phyloP scores from a whole-genome alignment of 169 alveolate species.

The Eimeria maxima region DNA sequence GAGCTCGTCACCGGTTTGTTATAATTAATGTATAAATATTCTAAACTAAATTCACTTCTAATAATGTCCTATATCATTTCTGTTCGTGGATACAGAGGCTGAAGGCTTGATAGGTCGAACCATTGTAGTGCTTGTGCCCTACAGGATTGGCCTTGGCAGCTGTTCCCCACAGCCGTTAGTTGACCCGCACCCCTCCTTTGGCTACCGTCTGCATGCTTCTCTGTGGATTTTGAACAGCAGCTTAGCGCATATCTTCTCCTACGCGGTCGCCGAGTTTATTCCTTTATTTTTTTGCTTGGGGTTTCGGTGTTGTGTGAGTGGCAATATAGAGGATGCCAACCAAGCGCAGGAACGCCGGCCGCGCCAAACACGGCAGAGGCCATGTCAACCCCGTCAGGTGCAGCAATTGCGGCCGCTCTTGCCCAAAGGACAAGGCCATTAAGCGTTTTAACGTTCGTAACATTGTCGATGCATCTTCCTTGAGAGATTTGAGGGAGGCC shows the following conservation, averaged over 20 bases:
- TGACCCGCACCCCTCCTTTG: constrained; percentile 71
- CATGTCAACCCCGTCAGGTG: constrained; percentile 98
- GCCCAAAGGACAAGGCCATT: constrained; percentile 99
- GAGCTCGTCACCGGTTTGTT: no score
- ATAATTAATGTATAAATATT: no score
- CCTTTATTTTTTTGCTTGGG: not conserved
- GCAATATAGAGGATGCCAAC: constrained; percentile 95
- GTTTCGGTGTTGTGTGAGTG: not conserved
- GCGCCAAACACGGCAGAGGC: constrained; percentile 99
- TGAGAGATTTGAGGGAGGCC: constrained; percentile 98
- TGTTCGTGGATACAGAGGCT: no score
- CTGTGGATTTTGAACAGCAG: not conserved
- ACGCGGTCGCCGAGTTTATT: not conserved
- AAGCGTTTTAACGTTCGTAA: constrained; percentile 98
- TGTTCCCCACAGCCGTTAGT: constrained; percentile 51
- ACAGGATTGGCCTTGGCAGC: constrained; percentile 19
- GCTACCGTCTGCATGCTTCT: constrained; percentile 12
- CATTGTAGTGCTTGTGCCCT: no score
- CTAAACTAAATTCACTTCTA: no score
- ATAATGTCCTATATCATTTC: no score
- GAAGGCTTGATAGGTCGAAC: no score
- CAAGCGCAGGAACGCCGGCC: constrained; percentile 99
- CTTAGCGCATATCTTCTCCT: not conserved
- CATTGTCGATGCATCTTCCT: constrained; percentile 99
- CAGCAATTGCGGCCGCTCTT: constrained; percentile 99